Conservation (phyloP, 129 eudicot genomes). For the sunflower (Helianthus annuus) region DNA sequence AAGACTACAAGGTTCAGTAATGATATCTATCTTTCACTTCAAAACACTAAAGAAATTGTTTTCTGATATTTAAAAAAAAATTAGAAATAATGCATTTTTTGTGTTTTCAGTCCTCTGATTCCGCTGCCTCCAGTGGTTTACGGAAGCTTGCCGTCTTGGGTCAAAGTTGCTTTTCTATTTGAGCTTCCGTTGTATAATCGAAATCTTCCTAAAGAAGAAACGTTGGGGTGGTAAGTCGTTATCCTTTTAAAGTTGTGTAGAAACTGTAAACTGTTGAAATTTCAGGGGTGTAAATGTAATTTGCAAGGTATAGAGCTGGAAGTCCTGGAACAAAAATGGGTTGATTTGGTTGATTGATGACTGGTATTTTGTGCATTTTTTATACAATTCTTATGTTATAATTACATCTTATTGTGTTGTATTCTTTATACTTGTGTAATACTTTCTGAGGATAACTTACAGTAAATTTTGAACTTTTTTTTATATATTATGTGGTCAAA, state of each 20-base stretch:
- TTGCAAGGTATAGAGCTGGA: slow-evolving; percentile 39
- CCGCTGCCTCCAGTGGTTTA: slow-evolving; percentile 75
- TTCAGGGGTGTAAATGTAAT: slow-evolving; percentile 27
- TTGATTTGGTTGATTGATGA: slow-evolving; percentile 19
- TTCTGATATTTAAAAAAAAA: neutral
- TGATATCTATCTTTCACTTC: neutral
- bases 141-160: slow-evolving; percentile 70
- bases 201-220: slow-evolving; percentile 67
- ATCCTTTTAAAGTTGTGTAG: neutral
- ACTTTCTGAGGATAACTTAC: too few relatives aligned
- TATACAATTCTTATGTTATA: neutral
- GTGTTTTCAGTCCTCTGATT: slow-evolving; percentile 72
- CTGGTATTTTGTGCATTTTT: neutral
- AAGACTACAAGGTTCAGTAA: slow-evolving; percentile 70
- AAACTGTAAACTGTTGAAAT: slow-evolving; percentile 10
- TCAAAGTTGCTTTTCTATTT: slow-evolving; percentile 68
- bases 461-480: neutral
- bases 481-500: slow-evolving; percentile 4
- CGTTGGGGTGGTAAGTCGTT: slow-evolving; percentile 52
- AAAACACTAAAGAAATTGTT: neutral
- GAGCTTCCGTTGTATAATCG: slow-evolving; percentile 85
- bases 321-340: slow-evolving; percentile 24
- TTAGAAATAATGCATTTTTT: slow-evolving; percentile 10
- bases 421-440: too few relatives aligned
- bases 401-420: neutral